Conservation (phyloP, 2,329 filamentous ascomycete genomes). For the Aspergillus hortae region DNA sequence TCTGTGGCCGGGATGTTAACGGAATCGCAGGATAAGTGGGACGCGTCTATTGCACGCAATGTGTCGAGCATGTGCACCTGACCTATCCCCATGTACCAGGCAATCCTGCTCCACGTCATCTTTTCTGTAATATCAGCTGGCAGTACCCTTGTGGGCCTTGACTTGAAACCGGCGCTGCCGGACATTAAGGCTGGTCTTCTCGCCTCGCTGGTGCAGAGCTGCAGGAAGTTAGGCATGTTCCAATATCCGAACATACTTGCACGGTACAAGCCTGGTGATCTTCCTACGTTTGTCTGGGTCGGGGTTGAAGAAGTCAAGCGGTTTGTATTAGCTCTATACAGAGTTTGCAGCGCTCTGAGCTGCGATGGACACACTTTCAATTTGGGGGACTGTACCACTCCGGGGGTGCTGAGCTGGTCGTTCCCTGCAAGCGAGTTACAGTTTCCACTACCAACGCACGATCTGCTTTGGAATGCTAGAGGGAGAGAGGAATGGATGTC, state of each 20-base stretch:
- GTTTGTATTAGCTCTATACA: constrained; percentile 27
- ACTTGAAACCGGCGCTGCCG: constrained; percentile 11
- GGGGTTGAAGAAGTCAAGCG: constrained; percentile 28
- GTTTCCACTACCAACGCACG: constrained; percentile 16
- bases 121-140: constrained; percentile 17
- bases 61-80: constrained; percentile 16
- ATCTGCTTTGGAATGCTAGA: constrained; percentile 11
- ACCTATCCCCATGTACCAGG: constrained; percentile 32
- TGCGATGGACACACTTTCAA: too few relatives aligned
- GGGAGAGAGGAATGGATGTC: background rate
- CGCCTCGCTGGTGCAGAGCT: constrained; percentile 21
- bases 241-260: constrained; percentile 26
- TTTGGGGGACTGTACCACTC: background rate
- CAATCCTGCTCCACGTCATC: constrained; percentile 29
- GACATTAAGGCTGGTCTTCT: constrained; percentile 15
- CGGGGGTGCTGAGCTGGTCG: background rate
- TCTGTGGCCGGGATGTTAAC: background rate
- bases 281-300: constrained; percentile 18
- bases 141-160: constrained; percentile 4
- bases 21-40: constrained; percentile 20
- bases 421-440: constrained; percentile 15
- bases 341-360: constrained; percentile 7
- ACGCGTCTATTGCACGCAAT: constrained; percentile 11
- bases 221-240: constrained; percentile 25
- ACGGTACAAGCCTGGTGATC: constrained; percentile 8